A percentile compares a stretch with the other conserved stretches of the same genome.
These are phyloP conservation scores for Cytidiella melzeri DNA, from an alignment of 768 basidiomycete species.

Conservation along the genomic window DNA sequence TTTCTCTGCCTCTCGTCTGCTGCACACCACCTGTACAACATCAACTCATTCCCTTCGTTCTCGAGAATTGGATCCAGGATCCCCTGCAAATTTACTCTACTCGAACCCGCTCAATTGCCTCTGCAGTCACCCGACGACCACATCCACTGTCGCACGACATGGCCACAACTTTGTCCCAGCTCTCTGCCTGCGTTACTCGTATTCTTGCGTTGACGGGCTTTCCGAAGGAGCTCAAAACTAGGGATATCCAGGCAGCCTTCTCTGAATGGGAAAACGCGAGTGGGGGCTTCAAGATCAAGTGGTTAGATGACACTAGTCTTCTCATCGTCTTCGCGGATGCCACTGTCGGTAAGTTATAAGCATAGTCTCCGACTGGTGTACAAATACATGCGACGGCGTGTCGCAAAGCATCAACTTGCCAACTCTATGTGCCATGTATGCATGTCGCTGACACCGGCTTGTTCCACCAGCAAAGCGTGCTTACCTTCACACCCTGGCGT, in stretches of 20 bases:
- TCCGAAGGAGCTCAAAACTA: constrained; percentile 92
- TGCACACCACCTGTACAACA: constrained; percentile 19
- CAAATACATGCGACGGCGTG: no score
- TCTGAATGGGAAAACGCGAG: constrained; percentile 78
- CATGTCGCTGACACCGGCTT: not conserved
- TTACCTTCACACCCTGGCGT: constrained; percentile 85
- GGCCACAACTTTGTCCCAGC: constrained; percentile 69
- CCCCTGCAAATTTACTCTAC: constrained; percentile 12
- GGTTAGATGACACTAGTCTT: constrained; percentile 95
- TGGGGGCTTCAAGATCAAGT: constrained; percentile 98
- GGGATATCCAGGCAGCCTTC: constrained; percentile 91
- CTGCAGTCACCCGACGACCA: constrained; percentile 12
- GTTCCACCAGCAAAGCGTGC: constrained; percentile 79
- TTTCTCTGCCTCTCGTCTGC: constrained; percentile 14
- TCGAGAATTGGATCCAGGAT: constrained; percentile 5
- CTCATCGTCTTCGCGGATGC: constrained; percentile 93
- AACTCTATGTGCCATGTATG: constrained; percentile 1
- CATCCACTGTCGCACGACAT: constrained; percentile 29
- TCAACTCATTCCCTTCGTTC: constrained; percentile 17
- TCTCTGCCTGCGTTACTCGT: constrained; percentile 93
- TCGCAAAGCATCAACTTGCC: no score
- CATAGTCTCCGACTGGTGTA: no score
- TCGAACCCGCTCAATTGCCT: constrained; percentile 11
- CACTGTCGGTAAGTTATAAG: constrained; percentile 65
- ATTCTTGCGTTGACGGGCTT: constrained; percentile 93